phyloP scores from a whole-genome alignment of 208 protist species.

The Acanthamoeba divionensis region DNA sequence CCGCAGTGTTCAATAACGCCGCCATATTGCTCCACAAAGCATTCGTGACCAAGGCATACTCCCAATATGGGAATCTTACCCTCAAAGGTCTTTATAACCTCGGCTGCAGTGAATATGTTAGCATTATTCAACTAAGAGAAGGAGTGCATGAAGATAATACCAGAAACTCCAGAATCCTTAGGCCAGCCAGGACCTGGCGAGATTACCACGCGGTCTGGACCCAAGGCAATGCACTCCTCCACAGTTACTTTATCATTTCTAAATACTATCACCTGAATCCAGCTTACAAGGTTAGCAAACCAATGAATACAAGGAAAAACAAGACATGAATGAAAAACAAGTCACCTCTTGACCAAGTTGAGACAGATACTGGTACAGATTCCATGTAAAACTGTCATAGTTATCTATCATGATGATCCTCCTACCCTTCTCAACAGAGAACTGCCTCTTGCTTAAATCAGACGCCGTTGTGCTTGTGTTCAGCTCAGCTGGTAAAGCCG shows the following conservation, averaged over 20 bases:
- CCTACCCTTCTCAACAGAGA: neutral
- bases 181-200: constrained; percentile 70
- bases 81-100: constrained; percentile 6
- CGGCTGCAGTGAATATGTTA: neutral
- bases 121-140: too few species aligned
- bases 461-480: too few species aligned
- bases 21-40: constrained; percentile 65
- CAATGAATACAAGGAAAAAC: neutral
- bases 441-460: neutral
- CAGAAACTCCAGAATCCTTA: constrained; percentile 1
- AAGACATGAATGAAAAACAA: neutral
- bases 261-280: constrained; percentile 7
- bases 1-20: constrained; percentile 58
- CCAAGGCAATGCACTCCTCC: constrained; percentile 58
- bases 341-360: constrained; percentile 46
- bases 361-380: constrained; percentile 75
- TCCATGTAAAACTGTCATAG: constrained; percentile 78
- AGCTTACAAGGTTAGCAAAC: neutral
- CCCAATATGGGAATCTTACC: constrained; percentile 61
- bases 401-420: constrained; percentile 73
- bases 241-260: constrained; percentile 67
- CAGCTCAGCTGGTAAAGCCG: too few species aligned
- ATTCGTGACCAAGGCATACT: constrained; percentile 68
- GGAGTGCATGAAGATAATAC: neutral
- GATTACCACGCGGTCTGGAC: constrained; percentile 67